Evolutionary conservation across 345 rosid species (phyloP).

Genomic region (Brassica cretica): DNA sequence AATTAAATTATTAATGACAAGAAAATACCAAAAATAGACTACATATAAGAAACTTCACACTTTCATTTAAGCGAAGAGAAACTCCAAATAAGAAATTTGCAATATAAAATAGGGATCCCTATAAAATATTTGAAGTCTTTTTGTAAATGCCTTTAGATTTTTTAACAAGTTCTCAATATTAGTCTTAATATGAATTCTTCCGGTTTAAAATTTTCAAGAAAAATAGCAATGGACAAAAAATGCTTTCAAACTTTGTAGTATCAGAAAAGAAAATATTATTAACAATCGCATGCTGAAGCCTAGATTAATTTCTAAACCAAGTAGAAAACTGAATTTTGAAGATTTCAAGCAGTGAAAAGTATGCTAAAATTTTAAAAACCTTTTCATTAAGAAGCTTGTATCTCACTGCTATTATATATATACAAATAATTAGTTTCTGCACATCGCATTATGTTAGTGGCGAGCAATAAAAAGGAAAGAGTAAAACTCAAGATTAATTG

Average conservation of each 20-base stretch:
- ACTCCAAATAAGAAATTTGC: background rate
- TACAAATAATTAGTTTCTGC: background rate
- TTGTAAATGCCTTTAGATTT: background rate
- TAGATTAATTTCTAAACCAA: background rate
- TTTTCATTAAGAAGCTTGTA: constrained; percentile 5
- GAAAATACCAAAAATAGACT: background rate
- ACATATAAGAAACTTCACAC: background rate
- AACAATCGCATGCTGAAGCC: background rate
- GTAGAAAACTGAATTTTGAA: background rate
- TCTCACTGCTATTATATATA: constrained; percentile 10
- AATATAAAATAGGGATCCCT: background rate
- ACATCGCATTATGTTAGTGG: constrained; percentile 35
- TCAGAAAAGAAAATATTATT: background rate
- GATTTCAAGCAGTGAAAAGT: background rate
- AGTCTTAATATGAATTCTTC: background rate
- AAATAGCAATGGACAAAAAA: background rate
- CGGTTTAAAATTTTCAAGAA: background rate
- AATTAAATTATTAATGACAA: background rate
- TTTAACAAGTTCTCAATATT: background rate
- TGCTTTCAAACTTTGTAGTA: background rate
- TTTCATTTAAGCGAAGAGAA: background rate
- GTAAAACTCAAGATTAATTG: constrained; percentile 33
- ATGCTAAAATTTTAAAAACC: background rate
- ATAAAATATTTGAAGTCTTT: background rate
- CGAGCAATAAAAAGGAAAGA: constrained; percentile 23